Evolutionary conservation across 1,284 basidiomycete genomes (phyloP).

Genomic region (Leccinum pallidistipes): DNA sequence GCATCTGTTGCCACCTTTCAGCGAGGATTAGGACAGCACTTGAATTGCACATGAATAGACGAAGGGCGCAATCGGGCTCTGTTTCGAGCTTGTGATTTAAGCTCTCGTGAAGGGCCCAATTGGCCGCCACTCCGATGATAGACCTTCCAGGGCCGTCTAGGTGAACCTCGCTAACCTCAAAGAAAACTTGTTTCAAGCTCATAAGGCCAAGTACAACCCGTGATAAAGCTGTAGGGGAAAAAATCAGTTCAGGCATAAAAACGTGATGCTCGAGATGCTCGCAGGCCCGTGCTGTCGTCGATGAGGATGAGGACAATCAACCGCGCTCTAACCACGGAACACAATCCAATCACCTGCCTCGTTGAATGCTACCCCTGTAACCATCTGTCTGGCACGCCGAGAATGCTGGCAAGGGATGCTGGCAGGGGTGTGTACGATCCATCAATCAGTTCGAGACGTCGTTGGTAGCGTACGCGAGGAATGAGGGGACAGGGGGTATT

Average conservation of each 20-base stretch:
- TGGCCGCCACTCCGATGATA: not conserved
- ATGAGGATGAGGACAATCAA: not conserved
- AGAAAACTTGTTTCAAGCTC: not conserved
- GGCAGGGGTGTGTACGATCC: not conserved
- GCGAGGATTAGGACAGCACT: not conserved
- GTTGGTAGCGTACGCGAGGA: not conserved
- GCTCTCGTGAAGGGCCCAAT: not conserved
- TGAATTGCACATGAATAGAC: not conserved
- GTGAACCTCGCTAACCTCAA: not conserved
- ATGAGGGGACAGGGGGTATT: not conserved
- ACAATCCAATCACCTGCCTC: not conserved
- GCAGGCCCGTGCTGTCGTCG: not conserved
- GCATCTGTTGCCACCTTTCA: not conserved
- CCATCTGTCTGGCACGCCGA: not conserved
- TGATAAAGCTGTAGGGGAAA: not conserved
- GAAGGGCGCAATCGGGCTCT: not conserved
- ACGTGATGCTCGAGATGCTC: not conserved
- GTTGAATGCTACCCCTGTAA: not conserved
- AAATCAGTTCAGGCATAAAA: not conserved
- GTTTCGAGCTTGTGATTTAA: not conserved
- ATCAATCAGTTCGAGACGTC: not conserved
- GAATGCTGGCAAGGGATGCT: not conserved
- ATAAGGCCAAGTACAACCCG: not conserved
- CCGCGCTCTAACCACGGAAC: not conserved
- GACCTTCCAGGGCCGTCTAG: not conserved